Evolutionary conservation across 1,139 yeast species (phyloP).

Genomic region (Sugiyamaella neomexicana): DNA sequence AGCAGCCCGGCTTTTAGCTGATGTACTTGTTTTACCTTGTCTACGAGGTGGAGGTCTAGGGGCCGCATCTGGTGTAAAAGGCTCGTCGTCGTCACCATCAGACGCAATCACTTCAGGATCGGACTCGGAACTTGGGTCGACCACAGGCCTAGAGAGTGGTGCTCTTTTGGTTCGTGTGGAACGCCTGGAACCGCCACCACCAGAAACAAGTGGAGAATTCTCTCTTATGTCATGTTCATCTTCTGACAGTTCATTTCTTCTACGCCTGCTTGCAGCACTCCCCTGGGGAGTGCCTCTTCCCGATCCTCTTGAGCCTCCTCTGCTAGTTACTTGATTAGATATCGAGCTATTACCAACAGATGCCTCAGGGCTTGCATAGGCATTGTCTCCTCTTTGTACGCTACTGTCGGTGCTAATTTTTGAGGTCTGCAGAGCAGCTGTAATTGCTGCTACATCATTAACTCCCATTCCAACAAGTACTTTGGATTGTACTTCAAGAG

Average conservation of each 20-base stretch:
- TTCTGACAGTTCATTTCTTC: background rate
- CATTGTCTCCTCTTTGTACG: background rate
- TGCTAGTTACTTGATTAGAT: no score
- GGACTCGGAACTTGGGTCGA: background rate
- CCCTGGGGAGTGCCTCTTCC: no score
- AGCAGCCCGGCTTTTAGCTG: no score
- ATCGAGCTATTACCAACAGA: no score
- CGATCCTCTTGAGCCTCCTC: no score
- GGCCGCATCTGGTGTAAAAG: background rate
- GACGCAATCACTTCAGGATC: conserved; percentile 10
- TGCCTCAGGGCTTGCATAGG: no score
- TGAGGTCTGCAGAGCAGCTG: conserved; percentile 21
- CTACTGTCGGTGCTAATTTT: conserved; percentile 12
- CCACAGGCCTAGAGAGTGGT: background rate
- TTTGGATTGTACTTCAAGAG: conserved; percentile 62
- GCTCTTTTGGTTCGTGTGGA: conserved; percentile 4
- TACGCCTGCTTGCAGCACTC: background rate
- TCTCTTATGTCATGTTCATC: background rate
- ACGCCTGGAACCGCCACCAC: background rate
- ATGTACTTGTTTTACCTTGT: background rate
- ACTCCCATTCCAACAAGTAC: conserved; percentile 50
- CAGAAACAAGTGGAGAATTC: background rate
- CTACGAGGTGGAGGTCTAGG: no score
- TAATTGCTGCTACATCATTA: conserved; percentile 30
- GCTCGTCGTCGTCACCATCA: conserved; percentile 4